Evolutionary conservation across 139 green algal species (phyloP), one percentile per base, ranked within the genome.

Genomic region (Pseudopediastrum boryanum): DNA sequence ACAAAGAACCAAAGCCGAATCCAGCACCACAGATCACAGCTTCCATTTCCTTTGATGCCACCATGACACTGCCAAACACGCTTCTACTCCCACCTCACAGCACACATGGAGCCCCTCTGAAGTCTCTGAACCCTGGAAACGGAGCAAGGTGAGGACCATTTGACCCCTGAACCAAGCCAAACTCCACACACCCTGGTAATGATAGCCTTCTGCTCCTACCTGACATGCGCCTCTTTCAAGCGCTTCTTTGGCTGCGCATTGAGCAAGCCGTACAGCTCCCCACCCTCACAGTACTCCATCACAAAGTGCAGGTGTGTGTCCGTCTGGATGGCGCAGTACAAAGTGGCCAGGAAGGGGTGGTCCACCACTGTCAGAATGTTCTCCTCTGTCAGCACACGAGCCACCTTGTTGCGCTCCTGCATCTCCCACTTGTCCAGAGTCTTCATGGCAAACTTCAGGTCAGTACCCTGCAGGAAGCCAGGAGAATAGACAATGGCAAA

Each of bases 341-440:
- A 88, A 9, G 89, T 97, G 41, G 95, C 93, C 74, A 99, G 88
- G 87, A 99, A 99, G 50, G 96, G 96, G 80, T 99, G 96, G 88
- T 99, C 96, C 46, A 97, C 90, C 0, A 39, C 62, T 4, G 81
- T 68, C 66, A 99, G 90, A 71, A 99, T 98, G 38, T 65, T 69
- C 69, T 90, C 83, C 85, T 99, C 96, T 3, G 95, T 98, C 39
- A 94, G 84, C 54, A 98, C 94, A 31, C 96, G 90, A 63, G 67
- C 61, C 64, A 82, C 89, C 90, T 98, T 98, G 89, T 98, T 98
- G 73, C 95, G 90, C 67, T 99, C 96, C 59, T 96, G 74, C 93
- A 99, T 99, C 85, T 98, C 95, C 64, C 87, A 86, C 90, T 99
- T 99, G 85, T 98, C 90, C 79, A 99, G 89, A 12, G 89, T 94